Conservation (phyloP, 371 early-diverging fungal genomes). For the Synchytrium microbalum region DNA sequence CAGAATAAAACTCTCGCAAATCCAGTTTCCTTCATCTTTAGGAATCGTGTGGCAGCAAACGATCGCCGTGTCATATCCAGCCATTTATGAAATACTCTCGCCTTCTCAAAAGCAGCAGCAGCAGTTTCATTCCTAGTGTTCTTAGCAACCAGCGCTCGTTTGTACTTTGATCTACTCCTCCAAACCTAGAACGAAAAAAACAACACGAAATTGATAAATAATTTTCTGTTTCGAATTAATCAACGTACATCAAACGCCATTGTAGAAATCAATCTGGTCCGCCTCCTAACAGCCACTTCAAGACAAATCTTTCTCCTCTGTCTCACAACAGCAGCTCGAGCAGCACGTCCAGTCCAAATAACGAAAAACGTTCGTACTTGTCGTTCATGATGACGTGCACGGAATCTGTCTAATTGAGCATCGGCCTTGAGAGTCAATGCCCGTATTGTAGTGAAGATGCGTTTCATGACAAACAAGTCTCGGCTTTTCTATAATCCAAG, state of each 20-base stretch:
- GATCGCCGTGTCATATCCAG: neutral
- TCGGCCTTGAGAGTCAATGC: neutral
- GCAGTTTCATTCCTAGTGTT: neutral
- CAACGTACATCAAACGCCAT: neutral
- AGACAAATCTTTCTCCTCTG: neutral
- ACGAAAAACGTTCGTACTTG: neutral
- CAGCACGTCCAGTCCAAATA: neutral
- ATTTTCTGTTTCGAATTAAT: neutral
- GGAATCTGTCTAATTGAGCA: neutral
- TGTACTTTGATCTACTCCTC: neutral
- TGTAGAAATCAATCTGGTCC: neutral
- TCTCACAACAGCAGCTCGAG: neutral
- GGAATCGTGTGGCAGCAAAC: neutral
- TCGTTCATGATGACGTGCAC: neutral
- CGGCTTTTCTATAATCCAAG: too few relatives aligned
- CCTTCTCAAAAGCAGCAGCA: neutral
- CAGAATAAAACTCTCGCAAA: neutral
- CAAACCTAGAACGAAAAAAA: neutral
- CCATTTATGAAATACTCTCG: neutral
- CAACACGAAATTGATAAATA: too few relatives aligned
- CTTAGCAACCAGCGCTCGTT: neutral
- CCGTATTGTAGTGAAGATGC: neutral
- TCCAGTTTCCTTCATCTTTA: neutral
- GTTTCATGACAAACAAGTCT: neutral
- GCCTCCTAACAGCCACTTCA: neutral